These are phyloP conservation scores for Collybia mongolica DNA, from an alignment of 768 basidiomycete genomes.

Conservation along the genomic window DNA sequence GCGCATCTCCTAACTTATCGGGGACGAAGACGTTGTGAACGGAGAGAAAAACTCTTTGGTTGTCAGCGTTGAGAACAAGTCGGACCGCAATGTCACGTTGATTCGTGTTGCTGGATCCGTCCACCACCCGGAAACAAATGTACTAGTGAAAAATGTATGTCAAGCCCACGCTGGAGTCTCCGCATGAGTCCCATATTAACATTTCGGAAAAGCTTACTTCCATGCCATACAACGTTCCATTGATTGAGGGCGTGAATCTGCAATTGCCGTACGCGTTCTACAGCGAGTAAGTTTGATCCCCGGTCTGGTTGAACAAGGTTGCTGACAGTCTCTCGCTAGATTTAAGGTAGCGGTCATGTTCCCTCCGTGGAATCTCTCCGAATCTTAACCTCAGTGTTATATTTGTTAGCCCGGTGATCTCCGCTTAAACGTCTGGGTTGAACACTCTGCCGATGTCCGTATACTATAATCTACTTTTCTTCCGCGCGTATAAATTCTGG, in stretches of 20 bases:
- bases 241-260: slow-evolving; percentile 57
- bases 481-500: neutral
- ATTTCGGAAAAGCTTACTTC: slow-evolving; percentile 50
- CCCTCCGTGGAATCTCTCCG: neutral
- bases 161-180: too few relatives aligned
- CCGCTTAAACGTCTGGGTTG: slow-evolving; percentile 74
- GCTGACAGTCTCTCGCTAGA: slow-evolving; percentile 30
- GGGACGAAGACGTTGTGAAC: slow-evolving; percentile 70
- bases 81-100: slow-evolving; percentile 69
- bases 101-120: slow-evolving; percentile 66
- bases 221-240: slow-evolving; percentile 46
- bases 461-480: neutral
- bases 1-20: slow-evolving; percentile 13
- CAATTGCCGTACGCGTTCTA: slow-evolving; percentile 72
- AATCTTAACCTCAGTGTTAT: neutral
- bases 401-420: slow-evolving; percentile 66
- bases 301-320: neutral
- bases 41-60: slow-evolving; percentile 74
- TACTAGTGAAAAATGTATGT: slow-evolving; percentile 73
- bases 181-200: neutral
- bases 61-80: slow-evolving; percentile 73
- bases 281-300: slow-evolving; percentile 65
- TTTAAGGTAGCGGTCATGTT: slow-evolving; percentile 49
- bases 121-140: slow-evolving; percentile 59
- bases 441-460: slow-evolving; percentile 63